Conservation (phyloP, 495 filamentous ascomycete species). For the Cercophora newfieldiana region DNA sequence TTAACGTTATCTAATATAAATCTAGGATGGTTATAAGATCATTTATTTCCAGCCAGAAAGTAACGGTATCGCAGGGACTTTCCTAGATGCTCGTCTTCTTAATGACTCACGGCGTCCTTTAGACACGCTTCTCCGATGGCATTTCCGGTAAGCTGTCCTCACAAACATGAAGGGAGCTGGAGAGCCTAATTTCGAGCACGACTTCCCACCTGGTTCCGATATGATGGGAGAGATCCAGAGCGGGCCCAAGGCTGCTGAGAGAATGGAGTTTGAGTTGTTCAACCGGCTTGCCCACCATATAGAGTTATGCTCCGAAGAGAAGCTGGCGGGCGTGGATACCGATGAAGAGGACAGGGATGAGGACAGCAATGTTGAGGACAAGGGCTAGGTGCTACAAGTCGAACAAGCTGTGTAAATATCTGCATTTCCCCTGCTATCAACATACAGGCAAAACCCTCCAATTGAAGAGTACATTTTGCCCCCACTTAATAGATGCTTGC, state of each 20-base stretch:
- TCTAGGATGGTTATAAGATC: too few relatives aligned
- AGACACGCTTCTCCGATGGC: slow-evolving; percentile 5
- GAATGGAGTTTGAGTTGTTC: not conserved
- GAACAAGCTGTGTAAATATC: slow-evolving; percentile 6
- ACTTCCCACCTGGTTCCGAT: too few relatives aligned
- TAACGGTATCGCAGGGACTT: slow-evolving; percentile 27
- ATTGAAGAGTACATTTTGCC: slow-evolving; percentile 6
- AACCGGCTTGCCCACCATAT: not conserved
- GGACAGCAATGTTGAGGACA: slow-evolving; percentile 1
- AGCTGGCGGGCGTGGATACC: not conserved
- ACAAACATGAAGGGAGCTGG: too few relatives aligned
- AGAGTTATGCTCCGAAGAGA: not conserved
- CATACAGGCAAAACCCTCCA: not conserved
- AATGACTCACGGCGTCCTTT: slow-evolving; percentile 3
- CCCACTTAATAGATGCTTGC: slow-evolving; percentile 2
- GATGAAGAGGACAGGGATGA: not conserved
- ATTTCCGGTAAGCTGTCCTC: slow-evolving; percentile 8
- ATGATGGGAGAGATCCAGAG: too few relatives aligned
- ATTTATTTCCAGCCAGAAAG: slow-evolving; percentile 32
- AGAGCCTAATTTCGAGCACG: too few relatives aligned
- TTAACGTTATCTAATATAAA: slow-evolving; percentile 30
- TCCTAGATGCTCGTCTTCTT: slow-evolving; percentile 8
- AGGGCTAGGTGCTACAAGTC: too few relatives aligned
- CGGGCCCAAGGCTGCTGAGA: too few relatives aligned
- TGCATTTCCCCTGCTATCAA: slow-evolving; percentile 2